Percentiles rank a stretch among this genome's conserved stretches.
phyloP scores from a whole-genome alignment of 345 rosid genomes.

The Alliaria petiolata region DNA sequence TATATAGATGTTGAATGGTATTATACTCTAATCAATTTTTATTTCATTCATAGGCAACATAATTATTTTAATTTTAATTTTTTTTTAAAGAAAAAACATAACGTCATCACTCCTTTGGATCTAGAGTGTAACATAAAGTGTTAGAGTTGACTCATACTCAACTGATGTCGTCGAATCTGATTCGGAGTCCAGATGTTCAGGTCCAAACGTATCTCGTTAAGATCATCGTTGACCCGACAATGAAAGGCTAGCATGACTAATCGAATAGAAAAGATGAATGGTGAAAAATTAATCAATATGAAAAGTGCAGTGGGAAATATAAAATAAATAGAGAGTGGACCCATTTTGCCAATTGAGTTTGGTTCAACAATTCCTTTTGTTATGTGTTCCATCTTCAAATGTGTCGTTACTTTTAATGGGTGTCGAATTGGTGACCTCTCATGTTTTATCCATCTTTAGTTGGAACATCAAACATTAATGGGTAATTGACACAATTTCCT shows the following conservation, averaged over 20 bases:
- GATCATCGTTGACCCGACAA: background rate
- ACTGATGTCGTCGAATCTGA: background rate
- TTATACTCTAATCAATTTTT: background rate
- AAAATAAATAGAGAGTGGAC: slow-evolving; percentile 3
- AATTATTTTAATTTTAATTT: no score
- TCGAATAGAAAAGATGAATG: background rate
- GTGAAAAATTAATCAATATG: slow-evolving; percentile 2
- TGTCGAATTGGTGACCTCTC: slow-evolving; percentile 10
- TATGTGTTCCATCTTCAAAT: slow-evolving; percentile 1
- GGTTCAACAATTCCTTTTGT: background rate
- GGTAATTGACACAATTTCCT: background rate
- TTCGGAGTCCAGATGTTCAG: background rate
- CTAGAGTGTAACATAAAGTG: background rate
- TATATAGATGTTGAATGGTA: background rate
- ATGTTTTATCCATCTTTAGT: slow-evolving; percentile 21
- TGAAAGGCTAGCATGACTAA: no score
- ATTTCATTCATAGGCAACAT: no score
- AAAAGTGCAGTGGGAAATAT: background rate
- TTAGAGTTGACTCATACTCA: slow-evolving; percentile 16
- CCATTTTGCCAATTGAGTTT: background rate
- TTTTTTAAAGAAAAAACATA: background rate
- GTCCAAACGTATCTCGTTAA: background rate
- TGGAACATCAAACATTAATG: slow-evolving; percentile 7
- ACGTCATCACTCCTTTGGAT: background rate
- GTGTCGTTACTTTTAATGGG: background rate